A percentile compares a stretch with the other conserved stretches of the same genome.
Conservation (phyloP, 2,329 filamentous ascomycete genomes). For the Dactylellina drechsleri region DNA sequence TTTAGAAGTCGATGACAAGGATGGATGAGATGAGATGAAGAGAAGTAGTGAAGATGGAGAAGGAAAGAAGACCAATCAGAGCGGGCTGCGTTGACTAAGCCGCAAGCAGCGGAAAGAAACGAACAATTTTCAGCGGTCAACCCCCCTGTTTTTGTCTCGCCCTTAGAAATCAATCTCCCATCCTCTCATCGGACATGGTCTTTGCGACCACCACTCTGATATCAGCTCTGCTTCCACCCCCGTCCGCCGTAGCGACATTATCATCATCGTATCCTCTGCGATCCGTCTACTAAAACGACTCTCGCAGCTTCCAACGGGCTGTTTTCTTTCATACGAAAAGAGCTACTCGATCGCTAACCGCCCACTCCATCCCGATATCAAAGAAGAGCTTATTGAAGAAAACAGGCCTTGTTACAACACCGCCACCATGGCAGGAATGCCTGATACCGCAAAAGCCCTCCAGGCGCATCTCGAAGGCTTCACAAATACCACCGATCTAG, state of each 20-base stretch:
- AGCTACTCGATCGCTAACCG: constrained; percentile 29
- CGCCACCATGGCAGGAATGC: constrained; percentile 54
- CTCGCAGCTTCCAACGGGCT: not conserved
- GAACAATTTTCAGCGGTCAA: constrained; percentile 14
- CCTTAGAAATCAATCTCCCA: constrained; percentile 26
- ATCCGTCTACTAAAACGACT: not conserved
- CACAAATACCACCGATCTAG: constrained; percentile 48
- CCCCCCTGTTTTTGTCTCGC: constrained; percentile 33
- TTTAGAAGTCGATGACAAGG: constrained; percentile 8
- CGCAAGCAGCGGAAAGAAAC: constrained; percentile 24
- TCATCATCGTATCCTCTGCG: not conserved
- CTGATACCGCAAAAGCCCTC: constrained; percentile 51
- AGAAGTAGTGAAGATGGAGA: constrained; percentile 11
- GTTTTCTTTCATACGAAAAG: not conserved
- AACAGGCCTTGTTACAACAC: constrained; percentile 10
- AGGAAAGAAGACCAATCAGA: constrained; percentile 10
- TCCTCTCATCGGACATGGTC: not conserved
- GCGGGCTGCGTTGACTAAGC: constrained; percentile 14
- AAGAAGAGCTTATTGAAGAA: not conserved
- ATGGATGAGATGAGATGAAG: constrained; percentile 4
- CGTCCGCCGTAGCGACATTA: not conserved
- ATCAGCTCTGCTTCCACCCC: constrained; percentile 16
- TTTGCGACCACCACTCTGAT: not conserved
- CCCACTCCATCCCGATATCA: constrained; percentile 25
- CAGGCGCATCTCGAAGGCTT: constrained; percentile 52